These are phyloP conservation scores for Stachybotrys chlorohalonatus DNA, from an alignment of 2,329 filamentous ascomycete species.

Conservation along the genomic window DNA sequence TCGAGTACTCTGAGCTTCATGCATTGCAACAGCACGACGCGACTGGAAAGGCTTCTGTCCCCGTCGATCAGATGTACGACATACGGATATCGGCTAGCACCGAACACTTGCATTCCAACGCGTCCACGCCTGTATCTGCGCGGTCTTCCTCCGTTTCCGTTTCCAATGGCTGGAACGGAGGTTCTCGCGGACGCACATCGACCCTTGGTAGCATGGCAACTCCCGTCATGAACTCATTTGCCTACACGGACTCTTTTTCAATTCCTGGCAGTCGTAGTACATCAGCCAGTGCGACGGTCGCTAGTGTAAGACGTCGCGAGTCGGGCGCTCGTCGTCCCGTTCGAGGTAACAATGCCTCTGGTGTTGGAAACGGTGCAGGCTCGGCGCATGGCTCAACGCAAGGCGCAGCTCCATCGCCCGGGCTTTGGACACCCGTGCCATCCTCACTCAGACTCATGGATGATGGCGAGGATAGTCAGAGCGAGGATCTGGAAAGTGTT, in stretches of 20 bases:
- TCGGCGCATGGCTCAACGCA: slow-evolving; percentile 12
- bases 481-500: slow-evolving; percentile 40
- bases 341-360: slow-evolving; percentile 9
- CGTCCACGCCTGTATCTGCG: slow-evolving; percentile 23
- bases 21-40: slow-evolving; percentile 14
- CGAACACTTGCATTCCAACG: slow-evolving; percentile 54
- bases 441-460: slow-evolving; percentile 34
- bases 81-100: slow-evolving; percentile 66
- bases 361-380: slow-evolving; percentile 4
- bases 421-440: slow-evolving; percentile 24
- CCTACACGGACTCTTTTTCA: slow-evolving; percentile 32
- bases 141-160: slow-evolving; percentile 23
- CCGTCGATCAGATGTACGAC: slow-evolving; percentile 57
- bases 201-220: slow-evolving; percentile 11
- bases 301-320: slow-evolving; percentile 17
- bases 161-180: slow-evolving; percentile 11
- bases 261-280: slow-evolving; percentile 31
- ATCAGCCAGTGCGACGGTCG: slow-evolving; percentile 30
- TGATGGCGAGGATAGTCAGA: slow-evolving; percentile 30
- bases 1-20: slow-evolving; percentile 26
- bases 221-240: slow-evolving; percentile 23
- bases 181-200: slow-evolving; percentile 25
- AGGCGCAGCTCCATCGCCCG: slow-evolving; percentile 11
- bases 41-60: slow-evolving; percentile 23
- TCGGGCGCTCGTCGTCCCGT: slow-evolving; percentile 17